These are phyloP conservation scores for Pulveroboletus sp. DNA, from an alignment of 768 basidiomycete genomes.

Conservation along the genomic window DNA sequence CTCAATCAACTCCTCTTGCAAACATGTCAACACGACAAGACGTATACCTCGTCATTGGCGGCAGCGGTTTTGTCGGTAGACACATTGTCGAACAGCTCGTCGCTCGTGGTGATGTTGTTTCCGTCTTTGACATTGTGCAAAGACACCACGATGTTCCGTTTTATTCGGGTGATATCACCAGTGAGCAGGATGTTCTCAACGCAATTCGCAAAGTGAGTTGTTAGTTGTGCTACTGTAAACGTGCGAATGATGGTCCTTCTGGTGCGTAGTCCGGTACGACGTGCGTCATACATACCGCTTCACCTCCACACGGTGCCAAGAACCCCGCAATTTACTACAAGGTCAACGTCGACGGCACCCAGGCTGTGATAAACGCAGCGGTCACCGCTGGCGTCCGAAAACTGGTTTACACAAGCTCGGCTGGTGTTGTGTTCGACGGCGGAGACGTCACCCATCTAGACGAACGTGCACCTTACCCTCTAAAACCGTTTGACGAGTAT, in stretches of 20 bases:
- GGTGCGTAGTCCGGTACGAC: conserved; percentile 68
- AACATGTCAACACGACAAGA: conserved; percentile 39
- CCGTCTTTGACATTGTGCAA: conserved; percentile 91
- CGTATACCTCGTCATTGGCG: conserved; percentile 88
- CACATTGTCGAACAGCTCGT: conserved; percentile 87
- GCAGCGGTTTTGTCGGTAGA: conserved; percentile 88
- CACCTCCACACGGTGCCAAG: conserved; percentile 67
- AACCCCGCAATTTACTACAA: conserved; percentile 77
- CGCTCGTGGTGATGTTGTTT: conserved; percentile 75
- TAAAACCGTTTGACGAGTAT: conserved; percentile 82
- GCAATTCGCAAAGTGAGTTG: conserved; percentile 69
- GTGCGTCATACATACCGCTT: conserved; percentile 95
- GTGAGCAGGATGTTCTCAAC: conserved; percentile 64
- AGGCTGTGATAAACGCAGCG: conserved; percentile 80
- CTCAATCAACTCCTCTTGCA: background rate
- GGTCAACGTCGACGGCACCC: conserved; percentile 93
- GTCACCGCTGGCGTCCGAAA: conserved; percentile 70
- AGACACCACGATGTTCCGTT: conserved; percentile 85
- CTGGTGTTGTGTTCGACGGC: conserved; percentile 88
- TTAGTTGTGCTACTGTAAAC: background rate
- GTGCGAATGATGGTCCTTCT: background rate
- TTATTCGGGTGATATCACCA: conserved; percentile 86
- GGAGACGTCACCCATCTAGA: conserved; percentile 79
- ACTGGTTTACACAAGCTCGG: conserved; percentile 93
- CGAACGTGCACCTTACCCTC: conserved; percentile 77